Evolutionary conservation across 148 eudicot genomes (phyloP).

Genomic region (Chenopodium album): DNA sequence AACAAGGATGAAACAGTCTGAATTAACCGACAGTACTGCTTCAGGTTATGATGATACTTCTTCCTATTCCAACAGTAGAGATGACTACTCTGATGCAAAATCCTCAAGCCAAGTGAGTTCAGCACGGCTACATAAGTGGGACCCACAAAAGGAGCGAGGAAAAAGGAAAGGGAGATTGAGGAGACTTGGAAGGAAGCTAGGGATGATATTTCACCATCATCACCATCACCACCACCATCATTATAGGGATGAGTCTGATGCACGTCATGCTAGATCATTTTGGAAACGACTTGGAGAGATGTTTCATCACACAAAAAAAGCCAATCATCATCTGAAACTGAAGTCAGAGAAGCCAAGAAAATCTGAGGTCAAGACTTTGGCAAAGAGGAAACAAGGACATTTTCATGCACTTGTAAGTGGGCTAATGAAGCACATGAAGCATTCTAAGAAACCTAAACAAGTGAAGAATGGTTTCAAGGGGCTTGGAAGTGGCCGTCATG

Average conservation of each 20-base stretch:
- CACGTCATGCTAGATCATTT: constrained; percentile 22
- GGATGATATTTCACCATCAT: constrained; percentile 70
- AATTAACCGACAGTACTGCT: constrained; percentile 14
- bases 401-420: constrained; percentile 48
- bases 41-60: constrained; percentile 20
- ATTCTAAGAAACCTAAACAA: constrained; percentile 42
- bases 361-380: constrained; percentile 25
- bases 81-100: constrained; percentile 20
- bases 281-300: constrained; percentile 37
- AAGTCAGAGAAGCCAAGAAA: constrained; percentile 37
- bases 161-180: constrained; percentile 36
- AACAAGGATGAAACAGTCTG: constrained; percentile 20
- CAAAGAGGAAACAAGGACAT: constrained; percentile 37
- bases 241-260: constrained; percentile 26
- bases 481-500: constrained; percentile 16
- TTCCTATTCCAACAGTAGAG: constrained; percentile 18
- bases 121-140: constrained; percentile 4
- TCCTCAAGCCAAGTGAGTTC: constrained; percentile 20
- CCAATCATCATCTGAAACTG: constrained; percentile 27
- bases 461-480: constrained; percentile 24
- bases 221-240: constrained; percentile 72
- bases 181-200: constrained; percentile 54
- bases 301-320: constrained; percentile 28
- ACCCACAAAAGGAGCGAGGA: constrained; percentile 13
- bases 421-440: constrained; percentile 44